Percentiles rank a stretch among this genome's conserved stretches.
phyloP scores from a whole-genome alignment of 2,329 filamentous ascomycete genomes.

The Phaeosphaeriaceae sp. region DNA sequence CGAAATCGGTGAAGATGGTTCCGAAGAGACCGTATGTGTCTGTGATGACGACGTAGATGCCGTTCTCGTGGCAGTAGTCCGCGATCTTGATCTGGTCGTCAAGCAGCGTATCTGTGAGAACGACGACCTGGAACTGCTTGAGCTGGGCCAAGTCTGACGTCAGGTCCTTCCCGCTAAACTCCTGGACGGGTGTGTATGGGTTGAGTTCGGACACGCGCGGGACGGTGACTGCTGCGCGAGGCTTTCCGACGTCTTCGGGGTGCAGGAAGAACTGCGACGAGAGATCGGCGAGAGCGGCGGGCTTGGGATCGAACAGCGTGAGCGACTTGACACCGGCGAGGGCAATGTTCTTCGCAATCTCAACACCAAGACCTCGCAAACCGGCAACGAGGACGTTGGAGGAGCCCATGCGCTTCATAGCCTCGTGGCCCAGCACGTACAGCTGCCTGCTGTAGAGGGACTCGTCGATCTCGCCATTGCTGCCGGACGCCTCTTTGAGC shows the following conservation, averaged over 20 bases:
- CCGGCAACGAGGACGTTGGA: constrained; percentile 94
- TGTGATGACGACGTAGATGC: constrained; percentile 86
- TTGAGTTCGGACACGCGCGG: constrained; percentile 94
- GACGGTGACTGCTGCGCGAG: constrained; percentile 83
- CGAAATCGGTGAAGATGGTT: constrained; percentile 96
- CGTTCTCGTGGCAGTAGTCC: constrained; percentile 93
- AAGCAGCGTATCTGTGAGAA: constrained; percentile 84
- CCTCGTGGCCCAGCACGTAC: constrained; percentile 77
- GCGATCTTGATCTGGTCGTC: constrained; percentile 83
- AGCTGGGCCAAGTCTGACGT: constrained; percentile 80
- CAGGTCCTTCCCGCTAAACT: constrained; percentile 72
- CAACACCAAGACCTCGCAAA: constrained; percentile 91
- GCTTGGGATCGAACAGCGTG: constrained; percentile 88
- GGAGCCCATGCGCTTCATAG: constrained; percentile 98
- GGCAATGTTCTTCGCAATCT: constrained; percentile 98
- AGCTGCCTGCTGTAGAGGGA: constrained; percentile 73
- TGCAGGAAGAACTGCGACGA: constrained; percentile 98
- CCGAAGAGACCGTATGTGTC: constrained; percentile 96
- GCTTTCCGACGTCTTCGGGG: constrained; percentile 87
- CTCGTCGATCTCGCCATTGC: constrained; percentile 71
- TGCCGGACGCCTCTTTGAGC: constrained; percentile 58
- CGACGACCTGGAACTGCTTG: constrained; percentile 90
- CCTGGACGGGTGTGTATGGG: constrained; percentile 88
- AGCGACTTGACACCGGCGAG: constrained; percentile 98
- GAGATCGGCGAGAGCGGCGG: constrained; percentile 84